These are phyloP conservation scores for Fusarium mangiferae DNA, from an alignment of 2,329 filamentous ascomycete species.

Conservation along the genomic window DNA sequence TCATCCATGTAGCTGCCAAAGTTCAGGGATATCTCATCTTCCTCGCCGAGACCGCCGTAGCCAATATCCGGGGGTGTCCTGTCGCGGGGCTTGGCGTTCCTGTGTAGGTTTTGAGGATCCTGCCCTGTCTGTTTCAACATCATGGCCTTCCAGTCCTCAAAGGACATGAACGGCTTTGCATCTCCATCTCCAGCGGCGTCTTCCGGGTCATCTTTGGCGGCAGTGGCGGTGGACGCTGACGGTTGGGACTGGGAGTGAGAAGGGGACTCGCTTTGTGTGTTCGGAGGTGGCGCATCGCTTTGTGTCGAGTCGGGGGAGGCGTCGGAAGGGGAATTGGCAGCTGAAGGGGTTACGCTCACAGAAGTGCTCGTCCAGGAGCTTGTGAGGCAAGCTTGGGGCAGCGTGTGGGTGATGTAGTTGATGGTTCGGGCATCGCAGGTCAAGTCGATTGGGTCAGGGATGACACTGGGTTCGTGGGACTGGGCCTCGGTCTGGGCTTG, in stretches of 20 bases:
- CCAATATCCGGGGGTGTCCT: conserved; percentile 70
- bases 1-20: conserved; percentile 55
- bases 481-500: conserved; percentile 9
- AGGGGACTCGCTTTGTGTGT: conserved; percentile 10
- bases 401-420: conserved; percentile 83
- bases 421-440: conserved; percentile 69
- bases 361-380: conserved; percentile 65
- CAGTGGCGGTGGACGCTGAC: not conserved
- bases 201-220: conserved; percentile 12
- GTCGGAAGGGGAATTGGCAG: conserved; percentile 6
- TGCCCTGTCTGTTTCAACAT: conserved; percentile 89
- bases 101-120: conserved; percentile 71
- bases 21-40: conserved; percentile 79
- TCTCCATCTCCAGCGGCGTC: conserved; percentile 38
- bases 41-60: conserved; percentile 84
- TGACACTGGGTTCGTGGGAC: conserved; percentile 1
- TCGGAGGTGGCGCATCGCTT: conserved; percentile 9
- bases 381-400: conserved; percentile 80
- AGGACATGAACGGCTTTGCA: conserved; percentile 80
- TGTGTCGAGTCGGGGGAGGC: not conserved
- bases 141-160: conserved; percentile 98
- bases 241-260: conserved; percentile 1
- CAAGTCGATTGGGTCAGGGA: conserved; percentile 9
- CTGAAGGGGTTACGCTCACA: conserved; percentile 47
- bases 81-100: conserved; percentile 65